Base-by-base conservation (phyloP, 108 stramenopile species). In the Heterococcus sp. region DNA sequence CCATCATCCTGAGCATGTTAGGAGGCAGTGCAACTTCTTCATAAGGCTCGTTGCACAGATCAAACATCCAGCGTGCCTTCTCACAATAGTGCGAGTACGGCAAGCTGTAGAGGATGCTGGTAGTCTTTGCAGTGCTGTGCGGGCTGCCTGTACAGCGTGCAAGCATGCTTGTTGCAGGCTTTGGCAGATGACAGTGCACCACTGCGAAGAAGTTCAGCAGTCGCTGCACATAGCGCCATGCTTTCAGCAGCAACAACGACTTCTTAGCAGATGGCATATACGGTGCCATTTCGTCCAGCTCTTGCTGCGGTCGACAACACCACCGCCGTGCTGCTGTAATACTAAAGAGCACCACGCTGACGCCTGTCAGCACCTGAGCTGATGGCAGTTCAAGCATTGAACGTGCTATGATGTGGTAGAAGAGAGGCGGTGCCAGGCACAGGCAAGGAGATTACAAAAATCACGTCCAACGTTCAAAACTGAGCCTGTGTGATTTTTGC, bases 41-140 rank as follows among this genome's bases (percentile, higher is more conserved):
- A n/a, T 65, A 75, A 1, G 3, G 21, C 37, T 75, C 65, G 32
- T 65, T 29, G 26, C 64, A 75, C 28, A 75, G 74, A 14, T 75
- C 74, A 27, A 75, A 65, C n/a, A 33, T 37, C 74, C 74, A 75
- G 34, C 74, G 64, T 21, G 65, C 33, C 35, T 66, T 66, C 35
- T 75, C 74, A 30, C 65, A 65, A 66, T 36, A 75, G 65, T 65
- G 63, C 1, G 30, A 37, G 5, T 75, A 27, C 32, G 64, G 38
- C 27, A 75, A 28, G 11, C 33, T 2, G 3, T 66, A 40, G 29
- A 75, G 46, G 8, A 58, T 21, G 8, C 14, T 21, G 21, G 8
- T 21, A 21, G 8, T 58, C 8, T 21, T 8, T 58, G 46, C 46
- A 58, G 46, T 8, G 46, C 46, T 58, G 46, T 58, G 21, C 21